Base-by-base conservation (phyloP, 768 basidiomycete genomes). In the Sporobolomyces roseus region DNA sequence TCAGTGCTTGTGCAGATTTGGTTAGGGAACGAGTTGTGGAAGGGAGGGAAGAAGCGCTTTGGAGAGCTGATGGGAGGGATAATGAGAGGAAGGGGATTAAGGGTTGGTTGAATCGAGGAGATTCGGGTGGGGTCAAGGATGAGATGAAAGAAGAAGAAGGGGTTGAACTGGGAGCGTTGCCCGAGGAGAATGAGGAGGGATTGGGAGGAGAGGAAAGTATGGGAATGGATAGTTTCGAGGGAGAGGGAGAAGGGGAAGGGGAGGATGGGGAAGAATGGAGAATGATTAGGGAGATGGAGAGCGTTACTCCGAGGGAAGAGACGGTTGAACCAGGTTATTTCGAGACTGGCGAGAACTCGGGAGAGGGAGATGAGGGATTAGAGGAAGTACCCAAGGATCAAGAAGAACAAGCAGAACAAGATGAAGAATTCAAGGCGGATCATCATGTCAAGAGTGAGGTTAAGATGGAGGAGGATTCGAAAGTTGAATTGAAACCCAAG, bases 1-100 rank as follows among this genome's bases (percentile, higher is more conserved):
- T 98, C 60, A 84, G 87, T 25, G 94, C 96, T 1, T 98, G 94
- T 77, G 91, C 91, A 1, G 87, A 89, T 48, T 81, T 98, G 43
- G 68, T 75, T 6, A 38, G 54, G 4, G 59, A 54, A 23, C 36
- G 74, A 14, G 64, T 75, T 30, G 49, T 55, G 32, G 63, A 60
- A 1, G 75, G 74, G 29, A 74, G 72, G n/a, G 60, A 72, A 59
- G 52, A 48, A 12, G 73, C 71, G 16, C 35, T 75, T n/a, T 70
- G 66, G 65, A 43, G 70, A 23, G 70, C 65, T 4, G 73, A 74
- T 38, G 68, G 67, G 35, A 63, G 66, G 51, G 61, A 70, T 27
- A 72, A 53, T 7, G 70, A 72, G 65, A 50, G 74, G 43, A 61
- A 41, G 48, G 68, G 68, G 19, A 66, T 76, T 56, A 74, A 76